Conservation (phyloP, 805 yeast genomes). For the Zygotorulaspora florentina region DNA sequence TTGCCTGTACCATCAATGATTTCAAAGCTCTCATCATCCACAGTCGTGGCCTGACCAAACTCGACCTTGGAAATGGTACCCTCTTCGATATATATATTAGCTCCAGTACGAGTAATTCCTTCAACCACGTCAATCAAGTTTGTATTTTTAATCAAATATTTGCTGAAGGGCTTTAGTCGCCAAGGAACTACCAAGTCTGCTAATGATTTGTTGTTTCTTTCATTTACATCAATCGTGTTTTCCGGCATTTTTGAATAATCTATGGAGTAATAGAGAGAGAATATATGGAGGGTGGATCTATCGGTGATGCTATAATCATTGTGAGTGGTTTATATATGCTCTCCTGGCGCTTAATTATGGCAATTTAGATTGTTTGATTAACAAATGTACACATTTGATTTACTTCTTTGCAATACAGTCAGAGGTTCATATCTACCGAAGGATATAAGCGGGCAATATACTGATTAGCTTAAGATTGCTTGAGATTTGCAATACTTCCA, state of each 20-base stretch:
- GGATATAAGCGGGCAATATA: too few relatives aligned
- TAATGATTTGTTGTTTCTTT: constrained; percentile 8
- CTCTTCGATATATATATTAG: constrained; percentile 9
- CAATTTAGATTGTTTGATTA: too few relatives aligned
- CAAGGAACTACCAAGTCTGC: constrained; percentile 7
- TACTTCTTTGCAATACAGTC: too few relatives aligned
- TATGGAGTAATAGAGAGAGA: too few relatives aligned
- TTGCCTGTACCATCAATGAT: constrained; percentile 14
- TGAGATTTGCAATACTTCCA: too few relatives aligned
- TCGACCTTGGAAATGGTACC: constrained; percentile 11
- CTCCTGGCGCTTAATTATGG: too few relatives aligned
- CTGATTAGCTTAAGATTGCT: too few relatives aligned
- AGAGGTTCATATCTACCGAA: too few relatives aligned
- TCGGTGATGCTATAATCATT: too few relatives aligned
- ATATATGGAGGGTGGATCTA: too few relatives aligned
- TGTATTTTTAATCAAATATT: constrained; percentile 9
- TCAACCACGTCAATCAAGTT: constrained; percentile 11
- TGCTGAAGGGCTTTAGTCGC: constrained; percentile 2
- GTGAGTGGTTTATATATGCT: too few relatives aligned
- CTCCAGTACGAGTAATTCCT: constrained; percentile 3
- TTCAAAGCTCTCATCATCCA: constrained; percentile 2
- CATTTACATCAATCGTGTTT: constrained; percentile 8
- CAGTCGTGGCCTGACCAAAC: background rate
- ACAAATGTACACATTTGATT: too few relatives aligned
- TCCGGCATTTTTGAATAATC: background rate